Percentiles rank a stretch among this genome's conserved stretches.
Evolutionary conservation across 2,329 filamentous ascomycete genomes (phyloP).

Genomic region (Fusarium devonianum): DNA sequence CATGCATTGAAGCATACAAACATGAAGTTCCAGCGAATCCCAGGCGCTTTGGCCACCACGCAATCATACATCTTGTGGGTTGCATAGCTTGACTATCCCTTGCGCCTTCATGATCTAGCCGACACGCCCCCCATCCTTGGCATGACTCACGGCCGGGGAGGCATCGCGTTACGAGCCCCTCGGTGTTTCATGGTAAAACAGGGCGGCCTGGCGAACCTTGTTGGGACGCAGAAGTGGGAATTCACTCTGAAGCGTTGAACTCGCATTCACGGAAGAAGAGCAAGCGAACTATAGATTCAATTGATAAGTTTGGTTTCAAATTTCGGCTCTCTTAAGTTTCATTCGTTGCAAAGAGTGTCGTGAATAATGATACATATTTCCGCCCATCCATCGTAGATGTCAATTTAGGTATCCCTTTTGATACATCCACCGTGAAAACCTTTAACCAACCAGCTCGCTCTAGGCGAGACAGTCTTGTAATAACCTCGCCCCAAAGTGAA

Average conservation of each 20-base stretch:
- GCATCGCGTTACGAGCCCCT: slow-evolving; percentile 26
- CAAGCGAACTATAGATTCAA: background rate
- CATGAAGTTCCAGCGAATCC: slow-evolving; percentile 15
- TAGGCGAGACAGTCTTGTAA: slow-evolving; percentile 12
- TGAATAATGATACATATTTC: slow-evolving; percentile 44
- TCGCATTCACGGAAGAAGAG: background rate
- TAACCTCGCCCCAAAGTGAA: slow-evolving; percentile 25
- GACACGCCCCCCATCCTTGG: slow-evolving; percentile 12
- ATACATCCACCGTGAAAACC: slow-evolving; percentile 21
- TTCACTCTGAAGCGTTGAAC: slow-evolving; percentile 12
- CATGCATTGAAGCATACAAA: background rate
- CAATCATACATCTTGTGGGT: slow-evolving; percentile 19
- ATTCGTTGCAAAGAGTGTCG: slow-evolving; percentile 36
- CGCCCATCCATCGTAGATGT: slow-evolving; percentile 28
- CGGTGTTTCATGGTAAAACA: slow-evolving; percentile 35
- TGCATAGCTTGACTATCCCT: slow-evolving; percentile 24
- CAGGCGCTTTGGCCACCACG: slow-evolving; percentile 15
- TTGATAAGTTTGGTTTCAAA: slow-evolving; percentile 9
- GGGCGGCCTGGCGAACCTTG: slow-evolving; percentile 20
- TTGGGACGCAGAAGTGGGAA: slow-evolving; percentile 3
- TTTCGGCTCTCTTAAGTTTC: slow-evolving; percentile 17
- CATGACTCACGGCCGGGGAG: slow-evolving; percentile 36
- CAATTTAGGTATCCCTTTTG: slow-evolving; percentile 36
- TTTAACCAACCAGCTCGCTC: slow-evolving; percentile 12
- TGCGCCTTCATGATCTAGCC: slow-evolving; percentile 5